Evolutionary conservation across 345 rosid genomes (phyloP).

Genomic region (Nasturtium officinale): DNA sequence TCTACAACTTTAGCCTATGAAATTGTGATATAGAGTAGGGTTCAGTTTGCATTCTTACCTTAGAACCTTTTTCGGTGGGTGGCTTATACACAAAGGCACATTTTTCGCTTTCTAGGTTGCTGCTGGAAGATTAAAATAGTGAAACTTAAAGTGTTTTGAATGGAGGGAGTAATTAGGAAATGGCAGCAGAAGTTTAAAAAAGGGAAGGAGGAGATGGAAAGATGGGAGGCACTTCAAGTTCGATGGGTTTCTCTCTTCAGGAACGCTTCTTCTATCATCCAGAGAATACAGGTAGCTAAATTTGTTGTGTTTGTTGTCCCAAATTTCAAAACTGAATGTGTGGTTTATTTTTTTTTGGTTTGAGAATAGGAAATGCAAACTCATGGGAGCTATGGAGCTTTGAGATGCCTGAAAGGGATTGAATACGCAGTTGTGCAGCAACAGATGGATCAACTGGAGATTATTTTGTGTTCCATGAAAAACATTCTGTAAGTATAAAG

Average conservation of each 20-base stretch:
- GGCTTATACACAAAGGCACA: slow-evolving; percentile 15
- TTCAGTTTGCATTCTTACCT: neutral
- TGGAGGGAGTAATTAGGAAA: slow-evolving; percentile 73
- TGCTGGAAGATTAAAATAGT: neutral
- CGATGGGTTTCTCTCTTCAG: slow-evolving; percentile 59
- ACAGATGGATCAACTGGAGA: slow-evolving; percentile 70
- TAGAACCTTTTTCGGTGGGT: neutral
- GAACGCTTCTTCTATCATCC: slow-evolving; percentile 70
- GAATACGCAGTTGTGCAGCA: slow-evolving; percentile 60
- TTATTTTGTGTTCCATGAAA: slow-evolving; percentile 60
- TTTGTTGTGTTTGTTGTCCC: neutral
- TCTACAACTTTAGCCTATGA: neutral
- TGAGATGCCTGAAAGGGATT: slow-evolving; percentile 58
- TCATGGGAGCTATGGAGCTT: slow-evolving; percentile 53
- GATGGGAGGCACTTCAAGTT: slow-evolving; percentile 73
- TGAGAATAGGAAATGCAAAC: slow-evolving; percentile 55
- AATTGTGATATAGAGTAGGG: slow-evolving; percentile 18
- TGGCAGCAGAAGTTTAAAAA: slow-evolving; percentile 68
- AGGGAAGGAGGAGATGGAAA: slow-evolving; percentile 61
- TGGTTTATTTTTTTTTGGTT: neutral
- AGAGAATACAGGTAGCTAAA: slow-evolving; percentile 60
- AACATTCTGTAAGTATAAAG: slow-evolving; percentile 52
- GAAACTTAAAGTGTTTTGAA: slow-evolving; percentile 27
- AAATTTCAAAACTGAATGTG: neutral
- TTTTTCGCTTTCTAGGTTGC: slow-evolving; percentile 17